phyloP scores from a whole-genome alignment of 2,329 filamentous ascomycete species.

The Sordariomycetes sp. region DNA sequence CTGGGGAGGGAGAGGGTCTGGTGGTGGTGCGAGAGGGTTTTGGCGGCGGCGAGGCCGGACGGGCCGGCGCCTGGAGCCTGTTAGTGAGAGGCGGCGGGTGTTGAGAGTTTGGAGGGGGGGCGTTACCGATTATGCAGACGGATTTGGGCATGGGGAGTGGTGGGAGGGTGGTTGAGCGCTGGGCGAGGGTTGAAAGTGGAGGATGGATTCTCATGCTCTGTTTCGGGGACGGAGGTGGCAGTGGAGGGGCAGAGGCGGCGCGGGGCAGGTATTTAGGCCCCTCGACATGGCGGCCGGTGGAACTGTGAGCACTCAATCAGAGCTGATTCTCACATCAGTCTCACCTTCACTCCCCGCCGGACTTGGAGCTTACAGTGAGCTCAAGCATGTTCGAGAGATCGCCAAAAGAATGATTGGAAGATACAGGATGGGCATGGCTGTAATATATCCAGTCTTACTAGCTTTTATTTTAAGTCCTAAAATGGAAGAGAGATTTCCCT shows the following conservation, averaged over 20 bases:
- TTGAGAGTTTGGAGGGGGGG: background rate
- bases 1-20: background rate
- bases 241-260: background rate
- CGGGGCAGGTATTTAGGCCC: background rate
- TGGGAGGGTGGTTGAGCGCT: background rate
- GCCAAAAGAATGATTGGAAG: too few species aligned
- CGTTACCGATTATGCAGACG: constrained; percentile 1
- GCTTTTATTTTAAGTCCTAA: too few species aligned
- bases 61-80: constrained; percentile 1
- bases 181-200: background rate
- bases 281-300: background rate
- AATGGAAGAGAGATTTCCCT: background rate
- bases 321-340: too few species aligned
- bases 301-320: background rate
- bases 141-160: background rate
- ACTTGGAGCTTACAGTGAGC: too few species aligned
- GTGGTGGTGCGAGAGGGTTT: background rate
- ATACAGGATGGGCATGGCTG: too few species aligned
- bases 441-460: too few species aligned
- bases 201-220: background rate
- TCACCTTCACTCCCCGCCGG: too few species aligned
- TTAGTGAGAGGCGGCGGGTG: background rate
- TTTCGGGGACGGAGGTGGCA: too few species aligned
- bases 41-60: constrained; percentile 1
- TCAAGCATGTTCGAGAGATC: too few species aligned